Conservation (phyloP, 805 yeast genomes). For the Zygoascus bituminiphila region DNA sequence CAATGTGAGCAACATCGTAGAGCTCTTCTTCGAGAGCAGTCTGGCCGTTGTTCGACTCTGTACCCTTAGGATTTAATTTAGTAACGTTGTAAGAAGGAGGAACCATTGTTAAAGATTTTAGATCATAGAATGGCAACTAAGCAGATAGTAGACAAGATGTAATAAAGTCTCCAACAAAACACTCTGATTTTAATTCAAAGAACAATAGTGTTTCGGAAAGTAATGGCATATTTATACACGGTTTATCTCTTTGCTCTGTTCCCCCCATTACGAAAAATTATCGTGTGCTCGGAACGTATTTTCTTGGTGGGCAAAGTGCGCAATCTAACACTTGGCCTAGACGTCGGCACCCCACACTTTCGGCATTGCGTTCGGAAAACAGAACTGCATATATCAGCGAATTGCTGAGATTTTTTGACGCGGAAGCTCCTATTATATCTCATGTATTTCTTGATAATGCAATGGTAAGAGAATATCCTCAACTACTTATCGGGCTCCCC, state of each 20-base stretch:
- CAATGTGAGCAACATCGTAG: slow-evolving; percentile 34
- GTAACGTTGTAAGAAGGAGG: slow-evolving; percentile 33
- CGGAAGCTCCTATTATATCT: background rate
- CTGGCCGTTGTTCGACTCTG: slow-evolving; percentile 26
- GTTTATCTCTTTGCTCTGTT: background rate
- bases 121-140: too few species aligned
- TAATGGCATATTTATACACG: background rate
- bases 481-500: background rate
- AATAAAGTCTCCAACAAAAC: too few species aligned
- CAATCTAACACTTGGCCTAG: background rate
- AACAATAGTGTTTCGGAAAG: background rate
- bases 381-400: background rate
- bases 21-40: slow-evolving; percentile 35
- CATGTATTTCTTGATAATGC: too few species aligned
- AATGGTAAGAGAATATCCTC: too few species aligned
- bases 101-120: slow-evolving; percentile 19
- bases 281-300: background rate
- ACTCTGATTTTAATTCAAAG: background rate
- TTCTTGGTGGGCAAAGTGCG: background rate
- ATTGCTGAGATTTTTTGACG: background rate
- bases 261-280: background rate
- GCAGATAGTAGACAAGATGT: too few species aligned
- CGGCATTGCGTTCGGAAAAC: background rate
- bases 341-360: background rate
- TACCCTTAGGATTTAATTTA: slow-evolving; percentile 35